Percentiles rank a stretch among this genome's conserved stretches.
Conservation (phyloP, 495 filamentous ascomycete genomes). For the Daldinia vernicosa region DNA sequence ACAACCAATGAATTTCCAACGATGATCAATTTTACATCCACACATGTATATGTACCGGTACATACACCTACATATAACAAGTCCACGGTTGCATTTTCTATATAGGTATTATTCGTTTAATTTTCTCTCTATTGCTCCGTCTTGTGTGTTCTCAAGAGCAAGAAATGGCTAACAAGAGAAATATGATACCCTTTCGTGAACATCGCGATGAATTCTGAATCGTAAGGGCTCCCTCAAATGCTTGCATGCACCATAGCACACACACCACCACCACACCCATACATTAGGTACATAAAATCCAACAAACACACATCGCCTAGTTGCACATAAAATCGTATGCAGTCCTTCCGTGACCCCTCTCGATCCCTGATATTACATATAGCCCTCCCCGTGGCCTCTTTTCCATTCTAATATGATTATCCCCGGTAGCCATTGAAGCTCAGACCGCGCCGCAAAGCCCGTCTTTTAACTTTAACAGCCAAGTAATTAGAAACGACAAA, state of each 20-base stretch:
- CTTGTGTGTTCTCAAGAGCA: background rate
- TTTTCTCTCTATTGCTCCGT: background rate
- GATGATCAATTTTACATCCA: background rate
- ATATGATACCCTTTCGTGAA: background rate
- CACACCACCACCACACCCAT: background rate
- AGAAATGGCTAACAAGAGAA: background rate
- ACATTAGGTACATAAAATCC: background rate
- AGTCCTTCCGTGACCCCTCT: slow-evolving; percentile 12
- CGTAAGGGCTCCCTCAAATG: slow-evolving; percentile 1
- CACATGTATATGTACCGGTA: background rate
- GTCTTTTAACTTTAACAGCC: background rate
- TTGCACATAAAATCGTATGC: slow-evolving; percentile 5
- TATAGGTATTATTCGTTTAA: background rate
- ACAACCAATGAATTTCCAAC: background rate
- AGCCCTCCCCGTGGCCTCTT: background rate
- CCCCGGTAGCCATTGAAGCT: background rate
- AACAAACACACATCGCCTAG: background rate
- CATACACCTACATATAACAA: background rate
- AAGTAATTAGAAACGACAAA: background rate
- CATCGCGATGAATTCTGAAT: slow-evolving; percentile 2
- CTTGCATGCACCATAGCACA: background rate
- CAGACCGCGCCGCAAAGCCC: background rate
- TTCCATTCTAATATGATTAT: background rate
- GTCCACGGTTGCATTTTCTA: background rate
- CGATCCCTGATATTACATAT: slow-evolving; percentile 23